These are phyloP conservation scores for Hypoxylon fragiforme DNA, from an alignment of 495 filamentous ascomycete species.

Conservation along the genomic window DNA sequence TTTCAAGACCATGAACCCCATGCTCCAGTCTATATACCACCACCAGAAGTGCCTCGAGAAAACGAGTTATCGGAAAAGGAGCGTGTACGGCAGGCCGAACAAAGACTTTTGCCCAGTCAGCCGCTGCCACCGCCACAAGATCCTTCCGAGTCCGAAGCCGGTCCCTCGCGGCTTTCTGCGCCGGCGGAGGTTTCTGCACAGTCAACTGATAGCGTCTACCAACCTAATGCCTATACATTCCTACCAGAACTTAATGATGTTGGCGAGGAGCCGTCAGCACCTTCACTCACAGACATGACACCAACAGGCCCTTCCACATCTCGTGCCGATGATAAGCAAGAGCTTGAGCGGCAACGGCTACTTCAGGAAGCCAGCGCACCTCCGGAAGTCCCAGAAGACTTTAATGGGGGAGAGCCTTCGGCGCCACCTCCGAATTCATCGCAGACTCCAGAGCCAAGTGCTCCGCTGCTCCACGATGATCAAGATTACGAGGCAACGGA, in stretches of 20 bases:
- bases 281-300: conserved; percentile 49
- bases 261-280: conserved; percentile 48
- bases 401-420: conserved; percentile 37
- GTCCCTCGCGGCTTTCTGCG: conserved; percentile 47
- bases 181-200: conserved; percentile 21
- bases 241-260: conserved; percentile 1
- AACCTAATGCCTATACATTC: conserved; percentile 27
- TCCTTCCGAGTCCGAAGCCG: conserved; percentile 46
- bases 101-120: conserved; percentile 69
- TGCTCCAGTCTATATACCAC: conserved; percentile 51
- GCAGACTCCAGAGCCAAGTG: conserved; percentile 54
- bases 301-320: conserved; percentile 36
- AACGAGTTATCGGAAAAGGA: conserved; percentile 69
- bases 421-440: conserved; percentile 20
- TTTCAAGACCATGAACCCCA: conserved; percentile 28
- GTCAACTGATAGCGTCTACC: conserved; percentile 43
- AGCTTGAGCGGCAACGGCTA: conserved; percentile 75
- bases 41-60: conserved; percentile 56
- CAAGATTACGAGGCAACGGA: conserved; percentile 54
- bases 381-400: conserved; percentile 52
- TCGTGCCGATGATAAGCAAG: conserved; percentile 78
- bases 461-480: conserved; percentile 67
- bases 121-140: conserved; percentile 61
- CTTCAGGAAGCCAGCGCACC: conserved; percentile 75
- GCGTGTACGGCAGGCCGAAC: conserved; percentile 66